Conservation (phyloP, 495 filamentous ascomycete genomes). For the Ascodesmis nigricans region DNA sequence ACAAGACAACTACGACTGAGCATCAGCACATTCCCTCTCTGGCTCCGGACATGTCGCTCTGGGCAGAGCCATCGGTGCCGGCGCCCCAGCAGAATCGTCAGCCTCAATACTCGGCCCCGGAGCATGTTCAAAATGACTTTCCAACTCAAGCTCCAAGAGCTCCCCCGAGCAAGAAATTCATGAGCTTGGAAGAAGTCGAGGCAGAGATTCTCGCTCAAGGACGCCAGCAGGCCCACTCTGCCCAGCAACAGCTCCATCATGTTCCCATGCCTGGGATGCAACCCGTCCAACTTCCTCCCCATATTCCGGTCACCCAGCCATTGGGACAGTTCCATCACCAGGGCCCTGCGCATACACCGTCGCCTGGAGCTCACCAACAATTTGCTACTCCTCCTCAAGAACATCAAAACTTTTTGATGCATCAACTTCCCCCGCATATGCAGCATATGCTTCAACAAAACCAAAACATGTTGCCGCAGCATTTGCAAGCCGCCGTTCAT, state of each 20-base stretch:
- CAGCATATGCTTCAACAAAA: constrained; percentile 21
- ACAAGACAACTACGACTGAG: constrained; percentile 4
- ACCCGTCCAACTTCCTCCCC: constrained; percentile 17
- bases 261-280: background rate
- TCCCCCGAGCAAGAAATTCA: constrained; percentile 46
- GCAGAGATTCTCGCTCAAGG: constrained; percentile 54
- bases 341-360: constrained; percentile 7
- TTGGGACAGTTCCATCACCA: constrained; percentile 11
- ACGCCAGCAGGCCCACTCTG: constrained; percentile 20
- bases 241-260: constrained; percentile 12
- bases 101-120: constrained; percentile 24
- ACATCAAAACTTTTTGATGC: constrained; percentile 6
- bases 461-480: constrained; percentile 22
- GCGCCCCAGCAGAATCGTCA: too few species aligned
- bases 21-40: constrained; percentile 41
- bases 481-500: constrained; percentile 21
- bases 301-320: constrained; percentile 5
- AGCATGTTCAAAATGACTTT: constrained; percentile 7
- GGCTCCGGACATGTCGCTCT: constrained; percentile 79
- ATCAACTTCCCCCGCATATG: constrained; percentile 8
- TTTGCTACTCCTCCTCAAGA: constrained; percentile 4
- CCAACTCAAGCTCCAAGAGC: constrained; percentile 1
- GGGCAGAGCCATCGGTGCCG: too few species aligned
- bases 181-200: constrained; percentile 95
- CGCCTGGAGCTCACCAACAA: constrained; percentile 4